Conservation (phyloP, 2,329 filamentous ascomycete species). For the Sporothrix pallida region DNA sequence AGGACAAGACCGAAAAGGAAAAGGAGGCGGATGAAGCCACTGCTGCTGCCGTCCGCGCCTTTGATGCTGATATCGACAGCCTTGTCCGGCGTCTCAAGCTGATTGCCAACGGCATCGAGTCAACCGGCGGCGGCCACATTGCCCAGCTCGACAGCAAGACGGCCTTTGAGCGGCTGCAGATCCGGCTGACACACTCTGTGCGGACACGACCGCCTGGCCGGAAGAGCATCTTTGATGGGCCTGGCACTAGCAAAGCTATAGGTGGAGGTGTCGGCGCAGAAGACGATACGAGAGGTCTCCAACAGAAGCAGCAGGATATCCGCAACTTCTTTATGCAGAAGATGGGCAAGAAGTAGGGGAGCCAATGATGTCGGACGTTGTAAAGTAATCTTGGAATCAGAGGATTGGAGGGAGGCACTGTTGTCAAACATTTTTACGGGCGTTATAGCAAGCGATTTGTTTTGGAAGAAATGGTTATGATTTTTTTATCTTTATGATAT, state of each 20-base stretch:
- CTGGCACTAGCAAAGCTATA: neutral
- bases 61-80: slow-evolving; percentile 74
- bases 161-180: slow-evolving; percentile 73
- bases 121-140: slow-evolving; percentile 74
- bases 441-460: slow-evolving; percentile 21
- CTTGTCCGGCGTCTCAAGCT: slow-evolving; percentile 65
- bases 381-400: too few relatives aligned
- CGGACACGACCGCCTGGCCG: slow-evolving; percentile 66
- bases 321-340: slow-evolving; percentile 36
- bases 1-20: neutral
- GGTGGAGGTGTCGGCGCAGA: neutral
- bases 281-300: neutral
- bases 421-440: neutral
- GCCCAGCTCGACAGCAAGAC: slow-evolving; percentile 78
- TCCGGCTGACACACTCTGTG: slow-evolving; percentile 73
- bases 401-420: neutral
- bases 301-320: slow-evolving; percentile 37
- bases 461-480: too few relatives aligned
- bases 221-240: slow-evolving; percentile 52
- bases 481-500: neutral
- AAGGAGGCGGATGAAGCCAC: slow-evolving; percentile 40
- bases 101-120: slow-evolving; percentile 68
- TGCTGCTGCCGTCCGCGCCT: slow-evolving; percentile 47
- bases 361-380: neutral
- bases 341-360: slow-evolving; percentile 27